Evolutionary conservation across 2,329 filamentous ascomycete genomes (phyloP), one percentile per base, ranked within the genome.

Genomic region (Paracorniculantispora psalliotae): DNA sequence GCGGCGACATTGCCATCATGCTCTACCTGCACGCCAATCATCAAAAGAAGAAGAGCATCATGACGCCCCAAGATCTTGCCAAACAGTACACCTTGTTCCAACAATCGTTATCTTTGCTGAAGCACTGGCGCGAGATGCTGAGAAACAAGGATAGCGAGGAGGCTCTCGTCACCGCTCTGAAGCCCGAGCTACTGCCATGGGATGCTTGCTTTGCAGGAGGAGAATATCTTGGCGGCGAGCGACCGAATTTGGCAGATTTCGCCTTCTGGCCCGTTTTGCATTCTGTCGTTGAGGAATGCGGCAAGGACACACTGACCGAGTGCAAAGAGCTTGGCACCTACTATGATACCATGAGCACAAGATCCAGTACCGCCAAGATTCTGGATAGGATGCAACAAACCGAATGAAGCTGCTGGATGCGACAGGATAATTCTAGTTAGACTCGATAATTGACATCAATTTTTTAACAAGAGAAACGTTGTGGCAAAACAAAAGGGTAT

Each of bases 1-100:
- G 79, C 8, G 82, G 83, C 5, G 76, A 81, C 43, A 55, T 79
- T 1, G 78, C 77, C 35, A 81, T 86, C 60, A 75, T 87, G 75
- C 67, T 83, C 10, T 87, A 90, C 61, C 74, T 90, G 1, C 82
- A 89, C 61, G 75, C 80, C 2, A 71, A 77, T 13, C 78, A 85
- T 61, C 76, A 77, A 1, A 60, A 63, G 0, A 63, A 65, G n/a
- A 70, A 68, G 54, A 57, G 61, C 8, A 64, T 68, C 3, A 58
- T 63, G 12, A 52, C 67, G 1, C 63, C 66, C 5, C 25, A 64
- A 5, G 68, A 73, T 19, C 65, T 77, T 4, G 78, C 75, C 1
- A 67, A 63, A 53, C 66, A 68, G 49, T 72, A 74, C 57, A 75
- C 69, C 3, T 70, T 75, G 41, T 76, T 84, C 63, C 75, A 81